Conservation (phyloP, 306 rosid species). For the Acmispon strigosus region DNA sequence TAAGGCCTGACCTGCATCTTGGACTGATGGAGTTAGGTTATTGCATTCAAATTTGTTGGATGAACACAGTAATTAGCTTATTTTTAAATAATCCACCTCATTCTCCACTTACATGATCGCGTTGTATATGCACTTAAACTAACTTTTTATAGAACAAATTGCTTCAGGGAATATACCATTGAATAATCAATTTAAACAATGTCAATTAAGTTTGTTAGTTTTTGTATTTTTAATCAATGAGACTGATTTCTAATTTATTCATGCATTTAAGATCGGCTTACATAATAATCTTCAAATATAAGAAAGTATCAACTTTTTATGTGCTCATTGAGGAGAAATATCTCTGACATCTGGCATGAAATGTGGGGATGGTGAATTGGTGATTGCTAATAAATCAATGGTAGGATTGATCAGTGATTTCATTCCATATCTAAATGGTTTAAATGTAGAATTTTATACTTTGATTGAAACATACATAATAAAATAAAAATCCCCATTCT, state of each 20-base stretch:
- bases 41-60: background rate
- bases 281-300: background rate
- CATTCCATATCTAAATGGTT: slow-evolving; percentile 21
- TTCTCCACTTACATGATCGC: background rate
- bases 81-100: background rate
- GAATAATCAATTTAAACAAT: background rate
- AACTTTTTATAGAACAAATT: background rate
- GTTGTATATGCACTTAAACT: background rate
- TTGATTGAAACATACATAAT: background rate
- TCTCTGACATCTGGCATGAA: slow-evolving; percentile 7
- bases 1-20: background rate
- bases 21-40: background rate
- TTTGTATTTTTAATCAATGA: background rate
- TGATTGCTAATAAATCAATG: background rate
- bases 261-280: background rate
- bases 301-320: slow-evolving; percentile 9
- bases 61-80: background rate
- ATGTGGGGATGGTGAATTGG: background rate
- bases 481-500: background rate
- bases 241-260: slow-evolving; percentile 18
- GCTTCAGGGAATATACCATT: background rate
- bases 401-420: background rate
- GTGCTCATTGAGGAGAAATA: background rate
- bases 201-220: background rate
- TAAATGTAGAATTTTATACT: background rate